phyloP scores from a whole-genome alignment of 441 rosid genomes.

The Euphorbia corollata region DNA sequence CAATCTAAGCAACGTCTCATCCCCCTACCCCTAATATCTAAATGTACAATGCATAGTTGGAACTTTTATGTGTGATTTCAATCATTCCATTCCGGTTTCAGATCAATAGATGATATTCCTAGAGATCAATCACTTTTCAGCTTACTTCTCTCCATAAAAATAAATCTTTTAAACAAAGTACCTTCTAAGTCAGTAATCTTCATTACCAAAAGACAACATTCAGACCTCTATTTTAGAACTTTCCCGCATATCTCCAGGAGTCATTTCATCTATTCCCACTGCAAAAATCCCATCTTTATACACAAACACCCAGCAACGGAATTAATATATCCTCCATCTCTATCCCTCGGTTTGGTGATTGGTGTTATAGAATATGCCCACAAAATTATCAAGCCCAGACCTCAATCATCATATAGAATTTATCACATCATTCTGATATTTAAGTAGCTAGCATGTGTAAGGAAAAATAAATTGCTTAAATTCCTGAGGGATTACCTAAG shows the following conservation, averaged over 20 bases:
- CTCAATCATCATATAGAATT: slow-evolving; percentile 6
- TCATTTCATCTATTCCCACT: slow-evolving; percentile 12
- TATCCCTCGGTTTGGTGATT: slow-evolving; percentile 1
- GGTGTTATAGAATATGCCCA: background rate
- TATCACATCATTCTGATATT: slow-evolving; percentile 10
- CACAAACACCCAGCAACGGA: slow-evolving; percentile 7
- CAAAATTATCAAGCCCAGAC: slow-evolving; percentile 8
- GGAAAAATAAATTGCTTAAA: background rate
- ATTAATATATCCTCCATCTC: slow-evolving; percentile 3
- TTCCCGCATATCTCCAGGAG: background rate
- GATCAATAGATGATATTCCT: slow-evolving; percentile 13
- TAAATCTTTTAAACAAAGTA: background rate
- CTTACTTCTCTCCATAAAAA: slow-evolving; percentile 14
- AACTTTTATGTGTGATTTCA: slow-evolving; percentile 11
- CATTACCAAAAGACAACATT: slow-evolving; percentile 12
- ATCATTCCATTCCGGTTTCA: slow-evolving; percentile 11
- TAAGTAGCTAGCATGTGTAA: slow-evolving; percentile 4
- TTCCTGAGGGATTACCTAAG: background rate
- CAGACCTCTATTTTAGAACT: slow-evolving; percentile 13
- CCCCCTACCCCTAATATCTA: slow-evolving; percentile 12
- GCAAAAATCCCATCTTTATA: slow-evolving; percentile 18
- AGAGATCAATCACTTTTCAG: slow-evolving; percentile 9
- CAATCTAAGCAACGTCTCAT: slow-evolving; percentile 20
- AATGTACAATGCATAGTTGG: slow-evolving; percentile 27
- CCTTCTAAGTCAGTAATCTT: slow-evolving; percentile 20